Conservation (phyloP, 2,329 filamentous ascomycete genomes). For the Cladophialophora carrionii region DNA sequence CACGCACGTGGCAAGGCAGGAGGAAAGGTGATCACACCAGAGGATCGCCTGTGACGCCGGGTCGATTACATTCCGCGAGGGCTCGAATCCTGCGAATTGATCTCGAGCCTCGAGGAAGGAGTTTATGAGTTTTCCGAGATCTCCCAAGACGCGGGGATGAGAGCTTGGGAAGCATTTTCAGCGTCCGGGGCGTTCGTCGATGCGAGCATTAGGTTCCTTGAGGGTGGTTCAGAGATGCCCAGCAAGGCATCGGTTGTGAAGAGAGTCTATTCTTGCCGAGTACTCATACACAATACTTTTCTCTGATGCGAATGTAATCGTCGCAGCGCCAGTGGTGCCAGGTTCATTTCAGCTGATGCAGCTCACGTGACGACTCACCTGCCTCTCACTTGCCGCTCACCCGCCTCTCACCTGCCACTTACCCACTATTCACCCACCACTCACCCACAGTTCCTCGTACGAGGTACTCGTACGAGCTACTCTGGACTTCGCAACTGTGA, state of each 20-base stretch:
- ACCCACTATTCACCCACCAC: neutral
- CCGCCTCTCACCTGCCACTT: neutral
- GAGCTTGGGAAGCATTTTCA: neutral
- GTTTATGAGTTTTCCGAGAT: neutral
- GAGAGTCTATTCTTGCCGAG: neutral
- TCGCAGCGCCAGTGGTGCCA: neutral
- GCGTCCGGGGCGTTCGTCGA: neutral
- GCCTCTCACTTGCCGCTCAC: neutral
- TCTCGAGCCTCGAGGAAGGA: neutral
- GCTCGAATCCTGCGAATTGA: neutral
- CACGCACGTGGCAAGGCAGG: neutral
- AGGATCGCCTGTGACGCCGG: neutral
- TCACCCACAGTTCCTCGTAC: neutral
- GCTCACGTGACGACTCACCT: neutral
- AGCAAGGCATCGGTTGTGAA: no score
- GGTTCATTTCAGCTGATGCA: neutral
- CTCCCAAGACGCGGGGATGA: neutral
- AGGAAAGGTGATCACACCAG: neutral
- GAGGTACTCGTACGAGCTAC: no score
- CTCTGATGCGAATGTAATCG: no score
- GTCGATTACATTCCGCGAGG: neutral
- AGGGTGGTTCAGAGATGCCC: no score
- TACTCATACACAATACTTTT: neutral
- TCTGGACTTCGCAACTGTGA: no score
- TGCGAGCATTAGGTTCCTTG: neutral